phyloP scores from a whole-genome alignment of 177 flowering plant genomes.

The Tripterygium wilfordii region DNA sequence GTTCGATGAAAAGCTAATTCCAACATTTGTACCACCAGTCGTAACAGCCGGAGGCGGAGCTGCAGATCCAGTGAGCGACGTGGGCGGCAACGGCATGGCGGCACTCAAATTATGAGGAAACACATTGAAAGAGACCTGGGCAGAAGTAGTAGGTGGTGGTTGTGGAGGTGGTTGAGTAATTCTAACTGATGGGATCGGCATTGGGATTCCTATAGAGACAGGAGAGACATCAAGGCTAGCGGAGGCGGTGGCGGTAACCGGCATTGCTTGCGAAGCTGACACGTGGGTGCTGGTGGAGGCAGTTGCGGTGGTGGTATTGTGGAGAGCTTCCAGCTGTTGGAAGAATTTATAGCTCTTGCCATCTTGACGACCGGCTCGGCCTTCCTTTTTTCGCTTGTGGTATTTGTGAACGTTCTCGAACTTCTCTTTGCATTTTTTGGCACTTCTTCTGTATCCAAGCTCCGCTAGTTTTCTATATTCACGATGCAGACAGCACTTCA shows the following conservation, averaged over 20 bases:
- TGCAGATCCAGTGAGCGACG: too few relatives aligned
- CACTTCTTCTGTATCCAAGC: slow-evolving; percentile 51
- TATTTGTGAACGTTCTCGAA: slow-evolving; percentile 76
- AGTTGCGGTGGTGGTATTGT: slow-evolving; percentile 13
- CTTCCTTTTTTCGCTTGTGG: slow-evolving; percentile 65
- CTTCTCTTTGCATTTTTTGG: slow-evolving; percentile 71
- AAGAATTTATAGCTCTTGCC: slow-evolving; percentile 59
- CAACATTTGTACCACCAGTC: too few relatives aligned
- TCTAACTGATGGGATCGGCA: slow-evolving; percentile 10
- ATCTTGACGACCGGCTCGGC: slow-evolving; percentile 60
- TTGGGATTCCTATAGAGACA: slow-evolving; percentile 23
- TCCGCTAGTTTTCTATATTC: slow-evolving; percentile 53
- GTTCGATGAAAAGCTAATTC: slow-evolving; percentile 41
- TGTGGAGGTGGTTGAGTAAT: too few relatives aligned
- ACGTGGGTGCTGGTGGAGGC: not conserved
- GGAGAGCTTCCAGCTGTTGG: slow-evolving; percentile 61
- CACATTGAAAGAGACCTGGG: not conserved
- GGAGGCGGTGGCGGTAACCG: not conserved
- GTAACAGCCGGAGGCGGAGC: slow-evolving; percentile 4
- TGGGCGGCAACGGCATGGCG: too few relatives aligned
- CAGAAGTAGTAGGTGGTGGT: not conserved
- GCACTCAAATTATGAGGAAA: slow-evolving; percentile 8
- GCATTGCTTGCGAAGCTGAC: slow-evolving; percentile 1
- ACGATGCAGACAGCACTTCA: not conserved
- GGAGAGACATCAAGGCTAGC: slow-evolving; percentile 12